Conservation (phyloP, 2,329 filamentous ascomycete genomes). For the Ophiostoma fasciatum region DNA sequence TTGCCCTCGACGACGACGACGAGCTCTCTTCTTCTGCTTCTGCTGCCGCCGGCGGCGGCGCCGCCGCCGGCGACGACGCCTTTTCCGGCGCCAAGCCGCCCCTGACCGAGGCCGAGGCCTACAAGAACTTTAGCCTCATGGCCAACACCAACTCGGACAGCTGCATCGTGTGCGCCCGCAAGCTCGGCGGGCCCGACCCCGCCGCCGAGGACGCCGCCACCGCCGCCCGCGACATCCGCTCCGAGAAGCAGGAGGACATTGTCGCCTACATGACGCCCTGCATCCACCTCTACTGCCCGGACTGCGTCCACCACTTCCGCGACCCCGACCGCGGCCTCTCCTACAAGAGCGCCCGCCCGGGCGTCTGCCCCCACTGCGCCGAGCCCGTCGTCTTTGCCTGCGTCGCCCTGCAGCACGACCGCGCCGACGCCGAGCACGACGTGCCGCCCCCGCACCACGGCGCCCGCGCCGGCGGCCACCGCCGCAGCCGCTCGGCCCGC, state of each 20-base stretch:
- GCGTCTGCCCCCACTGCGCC: constrained; percentile 55
- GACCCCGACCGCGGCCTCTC: constrained; percentile 29
- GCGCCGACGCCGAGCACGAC: constrained; percentile 41
- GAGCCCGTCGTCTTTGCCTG: constrained; percentile 47
- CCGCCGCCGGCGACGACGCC: constrained; percentile 56
- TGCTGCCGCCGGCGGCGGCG: constrained; percentile 81
- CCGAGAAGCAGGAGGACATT: constrained; percentile 46
- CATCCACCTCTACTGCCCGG: constrained; percentile 68
- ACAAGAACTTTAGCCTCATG: constrained; percentile 75
- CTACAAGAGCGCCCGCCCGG: constrained; percentile 27
- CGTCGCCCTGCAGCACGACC: constrained; percentile 52
- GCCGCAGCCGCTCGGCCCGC: background rate
- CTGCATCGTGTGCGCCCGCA: constrained; percentile 56
- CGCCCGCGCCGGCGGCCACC: too few species aligned
- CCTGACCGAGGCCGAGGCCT: constrained; percentile 57
- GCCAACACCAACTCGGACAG: constrained; percentile 63
- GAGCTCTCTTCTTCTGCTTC: constrained; percentile 25
- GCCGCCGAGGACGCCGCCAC: background rate
- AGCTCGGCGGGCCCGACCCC: constrained; percentile 38
- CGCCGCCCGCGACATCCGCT: constrained; percentile 38
- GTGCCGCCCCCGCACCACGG: constrained; percentile 25
- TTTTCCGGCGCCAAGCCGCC: constrained; percentile 29
- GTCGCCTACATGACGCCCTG: constrained; percentile 75
- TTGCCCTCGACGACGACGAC: constrained; percentile 73
- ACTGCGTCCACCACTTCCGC: constrained; percentile 51